A percentile compares a stretch with the other conserved stretches of the same genome.
Evolutionary conservation across 2,329 filamentous ascomycete species (phyloP).

Genomic region (Ophiostoma tasmaniense): DNA sequence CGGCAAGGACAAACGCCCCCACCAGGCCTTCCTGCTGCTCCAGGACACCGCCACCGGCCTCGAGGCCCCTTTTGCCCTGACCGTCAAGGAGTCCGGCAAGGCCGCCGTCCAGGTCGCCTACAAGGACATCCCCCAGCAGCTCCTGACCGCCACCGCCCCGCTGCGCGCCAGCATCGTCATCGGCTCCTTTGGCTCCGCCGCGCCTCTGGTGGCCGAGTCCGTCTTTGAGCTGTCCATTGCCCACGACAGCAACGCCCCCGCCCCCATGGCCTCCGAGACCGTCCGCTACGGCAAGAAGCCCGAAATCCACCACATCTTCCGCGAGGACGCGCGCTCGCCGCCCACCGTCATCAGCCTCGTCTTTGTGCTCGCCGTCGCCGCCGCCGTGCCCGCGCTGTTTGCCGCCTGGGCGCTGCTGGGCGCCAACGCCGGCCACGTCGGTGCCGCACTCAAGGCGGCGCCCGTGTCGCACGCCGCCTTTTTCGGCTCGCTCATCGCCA

Average conservation of each 20-base stretch:
- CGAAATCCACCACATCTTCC: constrained; percentile 90
- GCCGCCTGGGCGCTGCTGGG: constrained; percentile 65
- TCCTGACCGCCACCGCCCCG: constrained; percentile 58
- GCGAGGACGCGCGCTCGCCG: constrained; percentile 67
- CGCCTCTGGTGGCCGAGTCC: constrained; percentile 52
- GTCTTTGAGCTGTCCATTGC: constrained; percentile 66
- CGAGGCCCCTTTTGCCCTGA: constrained; percentile 79
- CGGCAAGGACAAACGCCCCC: constrained; percentile 71
- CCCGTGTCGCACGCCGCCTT: constrained; percentile 78
- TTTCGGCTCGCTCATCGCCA: constrained; percentile 74
- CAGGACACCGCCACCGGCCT: constrained; percentile 66
- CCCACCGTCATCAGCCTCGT: constrained; percentile 69
- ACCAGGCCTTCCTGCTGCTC: constrained; percentile 86
- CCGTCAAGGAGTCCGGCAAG: constrained; percentile 80
- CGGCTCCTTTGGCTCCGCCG: constrained; percentile 72
- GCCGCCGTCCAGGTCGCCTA: constrained; percentile 75
- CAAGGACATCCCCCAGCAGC: constrained; percentile 79
- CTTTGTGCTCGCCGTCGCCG: constrained; percentile 66
- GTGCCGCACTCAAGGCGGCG: constrained; percentile 64
- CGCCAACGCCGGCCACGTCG: constrained; percentile 70
- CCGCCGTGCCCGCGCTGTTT: constrained; percentile 65
- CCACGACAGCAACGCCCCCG: constrained; percentile 52
- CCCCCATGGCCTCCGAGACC: constrained; percentile 53
- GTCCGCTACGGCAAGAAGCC: constrained; percentile 74
- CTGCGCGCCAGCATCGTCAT: constrained; percentile 76